phyloP scores from a whole-genome alignment of 805 yeast genomes.

The Starmerella etchellsii region DNA sequence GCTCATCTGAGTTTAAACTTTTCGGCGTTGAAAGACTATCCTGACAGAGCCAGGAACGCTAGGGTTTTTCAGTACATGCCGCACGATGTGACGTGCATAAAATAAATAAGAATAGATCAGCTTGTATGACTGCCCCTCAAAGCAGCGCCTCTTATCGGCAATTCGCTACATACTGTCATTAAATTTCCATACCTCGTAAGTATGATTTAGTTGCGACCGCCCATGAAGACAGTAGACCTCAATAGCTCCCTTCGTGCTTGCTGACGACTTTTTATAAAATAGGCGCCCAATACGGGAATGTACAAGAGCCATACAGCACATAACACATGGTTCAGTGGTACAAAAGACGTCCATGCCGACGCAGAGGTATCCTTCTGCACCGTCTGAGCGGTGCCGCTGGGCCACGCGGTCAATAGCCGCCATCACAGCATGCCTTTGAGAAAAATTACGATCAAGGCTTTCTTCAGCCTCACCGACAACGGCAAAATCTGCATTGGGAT shows the following conservation, averaged over 20 bases:
- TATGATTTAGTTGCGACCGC: slow-evolving; percentile 69
- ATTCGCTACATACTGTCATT: too few species aligned
- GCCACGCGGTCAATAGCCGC: slow-evolving; percentile 56
- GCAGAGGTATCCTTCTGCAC: slow-evolving; percentile 47
- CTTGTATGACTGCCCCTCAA: too few species aligned
- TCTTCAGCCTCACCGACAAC: slow-evolving; percentile 33
- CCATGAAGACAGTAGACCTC: slow-evolving; percentile 59
- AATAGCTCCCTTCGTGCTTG: slow-evolving; percentile 45
- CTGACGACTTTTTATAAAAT: slow-evolving; percentile 38
- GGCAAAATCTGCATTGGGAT: slow-evolving; percentile 34
- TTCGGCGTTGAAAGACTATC: too few species aligned
- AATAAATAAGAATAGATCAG: too few species aligned
- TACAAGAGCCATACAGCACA: slow-evolving; percentile 92
- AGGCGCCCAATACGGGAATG: slow-evolving; percentile 74
- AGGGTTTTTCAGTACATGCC: too few species aligned
- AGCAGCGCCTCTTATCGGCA: too few species aligned
- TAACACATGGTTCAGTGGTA: slow-evolving; percentile 90
- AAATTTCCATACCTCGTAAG: slow-evolving; percentile 74
- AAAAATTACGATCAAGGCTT: slow-evolving; percentile 29
- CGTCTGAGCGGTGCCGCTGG: slow-evolving; percentile 23
- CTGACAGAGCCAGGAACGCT: too few species aligned
- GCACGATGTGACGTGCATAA: too few species aligned
- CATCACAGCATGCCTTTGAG: slow-evolving; percentile 67
- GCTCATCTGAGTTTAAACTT: too few species aligned
- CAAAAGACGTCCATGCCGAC: slow-evolving; percentile 66